Percentiles rank a stretch among this genome's conserved stretches.
Evolutionary conservation across 2,329 filamentous ascomycete species (phyloP).

Genomic region (Diplodia sapinea): DNA sequence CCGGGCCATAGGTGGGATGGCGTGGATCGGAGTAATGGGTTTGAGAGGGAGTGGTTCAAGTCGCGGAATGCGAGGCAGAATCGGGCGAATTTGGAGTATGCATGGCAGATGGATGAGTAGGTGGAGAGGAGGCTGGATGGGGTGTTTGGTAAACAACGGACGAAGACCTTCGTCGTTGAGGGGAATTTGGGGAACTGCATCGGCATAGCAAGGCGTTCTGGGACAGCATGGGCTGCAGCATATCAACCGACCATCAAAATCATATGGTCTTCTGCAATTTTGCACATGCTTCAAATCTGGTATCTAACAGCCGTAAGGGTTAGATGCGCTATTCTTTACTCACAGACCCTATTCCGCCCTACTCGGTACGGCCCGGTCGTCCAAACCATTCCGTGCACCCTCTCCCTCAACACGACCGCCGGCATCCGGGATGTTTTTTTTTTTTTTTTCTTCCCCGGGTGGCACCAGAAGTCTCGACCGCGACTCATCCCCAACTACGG

Average conservation of each 20-base stretch:
- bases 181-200: not conserved
- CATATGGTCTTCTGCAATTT: not conserved
- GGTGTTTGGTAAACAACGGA: not conserved
- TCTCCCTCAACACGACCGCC: no score
- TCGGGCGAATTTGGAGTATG: slow-evolving; percentile 81
- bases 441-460: no score
- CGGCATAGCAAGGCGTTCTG: slow-evolving; percentile 24
- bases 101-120: slow-evolving; percentile 94
- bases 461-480: no score
- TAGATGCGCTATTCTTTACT: no score
- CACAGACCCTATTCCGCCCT: no score
- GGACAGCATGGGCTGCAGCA: not conserved
- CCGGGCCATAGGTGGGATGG: slow-evolving; percentile 97
- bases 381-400: no score
- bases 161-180: not conserved
- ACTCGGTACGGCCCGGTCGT: no score
- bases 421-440: no score
- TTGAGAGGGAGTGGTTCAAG: slow-evolving; percentile 91
- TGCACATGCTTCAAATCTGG: not conserved
- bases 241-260: not conserved
- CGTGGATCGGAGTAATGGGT: slow-evolving; percentile 90
- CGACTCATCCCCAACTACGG: no score
- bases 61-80: slow-evolving; percentile 79
- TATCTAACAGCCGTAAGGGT: not conserved
- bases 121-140: not conserved